Evolutionary conservation across 2,329 filamentous ascomycete genomes (phyloP).

Genomic region (Penicillium sp.): DNA sequence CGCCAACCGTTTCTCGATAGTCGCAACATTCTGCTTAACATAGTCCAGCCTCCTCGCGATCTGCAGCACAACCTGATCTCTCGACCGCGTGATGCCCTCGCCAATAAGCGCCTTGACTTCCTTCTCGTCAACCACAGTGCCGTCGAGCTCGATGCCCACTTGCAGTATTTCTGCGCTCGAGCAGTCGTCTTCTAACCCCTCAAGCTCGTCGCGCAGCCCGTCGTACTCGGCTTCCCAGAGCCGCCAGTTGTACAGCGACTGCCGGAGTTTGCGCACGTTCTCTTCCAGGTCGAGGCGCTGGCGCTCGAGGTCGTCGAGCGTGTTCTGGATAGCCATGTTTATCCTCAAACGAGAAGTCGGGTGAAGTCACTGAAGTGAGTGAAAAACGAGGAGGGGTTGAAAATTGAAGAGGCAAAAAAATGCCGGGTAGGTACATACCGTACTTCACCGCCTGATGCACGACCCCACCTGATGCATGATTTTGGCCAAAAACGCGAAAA

Average conservation of each 20-base stretch:
- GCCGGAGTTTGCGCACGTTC: constrained; percentile 68
- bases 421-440: no score
- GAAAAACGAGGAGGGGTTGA: constrained; percentile 10
- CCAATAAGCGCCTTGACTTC: constrained; percentile 56
- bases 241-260: constrained; percentile 81
- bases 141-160: constrained; percentile 42
- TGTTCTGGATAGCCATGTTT: constrained; percentile 35
- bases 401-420: neutral
- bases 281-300: constrained; percentile 72
- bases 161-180: constrained; percentile 53
- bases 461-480: no score
- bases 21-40: constrained; percentile 74
- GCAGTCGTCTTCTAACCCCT: constrained; percentile 49
- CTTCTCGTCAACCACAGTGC: constrained; percentile 40
- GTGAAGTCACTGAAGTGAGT: constrained; percentile 5
- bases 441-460: no score
- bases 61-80: constrained; percentile 62
- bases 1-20: constrained; percentile 68
- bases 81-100: constrained; percentile 46
- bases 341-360: neutral
- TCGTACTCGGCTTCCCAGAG: constrained; percentile 91
- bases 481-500: no score
- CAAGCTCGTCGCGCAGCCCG: constrained; percentile 76
- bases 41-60: constrained; percentile 81
- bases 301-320: constrained; percentile 66